Base-by-base conservation (phyloP, 2,329 filamentous ascomycete genomes). In the Mycosphaerella sp. region DNA sequence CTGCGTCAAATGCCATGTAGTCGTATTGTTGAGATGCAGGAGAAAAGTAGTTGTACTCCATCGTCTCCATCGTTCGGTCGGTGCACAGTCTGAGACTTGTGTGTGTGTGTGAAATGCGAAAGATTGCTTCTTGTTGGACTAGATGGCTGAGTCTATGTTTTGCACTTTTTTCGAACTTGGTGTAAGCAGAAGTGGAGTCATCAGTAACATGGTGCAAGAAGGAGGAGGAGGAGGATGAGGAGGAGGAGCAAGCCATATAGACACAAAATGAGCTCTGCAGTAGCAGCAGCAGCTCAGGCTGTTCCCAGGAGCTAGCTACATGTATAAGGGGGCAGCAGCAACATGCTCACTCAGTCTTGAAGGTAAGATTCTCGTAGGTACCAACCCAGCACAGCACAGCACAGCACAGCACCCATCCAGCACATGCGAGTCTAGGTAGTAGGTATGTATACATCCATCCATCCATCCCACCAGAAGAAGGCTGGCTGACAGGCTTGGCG, bases 31-130 rank as follows among this genome's bases (percentile, higher is more conserved):
- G 69, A 42, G 72, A 63, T 34, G 72, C 68, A 14, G 73, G 64
- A 48, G 68, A 65, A 61, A 77, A 82, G 67, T 78, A 81, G 50
- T 74, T 73, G 67, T 80, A 83, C 62, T 83, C 79, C 80, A 83
- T 83, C 48, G 61, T 59, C 41, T 66, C 65, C 62, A 66, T 67
- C 26, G 26, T 26, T 26, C 26, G 14, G 14, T 17, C 14, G 14
- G 14, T 17, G 14, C 14, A 17, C 14, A 17, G 14, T 17, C 14
- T 17, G 14, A 17, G 14, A 17, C 14, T 17, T 17, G 14, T 17
- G 14, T 17, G 14, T 17, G 14, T 17, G 14, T 17, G 14, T 17
- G 14, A 17, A 17, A 17, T 17, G 14, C 14, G 14, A 17, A 17
- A 17, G 14, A 17, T 17, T 17, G 14, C 14, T 17, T 17, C 14